Conservation (phyloP, 106 monocot genomes). For the Dendrobium catenatum region DNA sequence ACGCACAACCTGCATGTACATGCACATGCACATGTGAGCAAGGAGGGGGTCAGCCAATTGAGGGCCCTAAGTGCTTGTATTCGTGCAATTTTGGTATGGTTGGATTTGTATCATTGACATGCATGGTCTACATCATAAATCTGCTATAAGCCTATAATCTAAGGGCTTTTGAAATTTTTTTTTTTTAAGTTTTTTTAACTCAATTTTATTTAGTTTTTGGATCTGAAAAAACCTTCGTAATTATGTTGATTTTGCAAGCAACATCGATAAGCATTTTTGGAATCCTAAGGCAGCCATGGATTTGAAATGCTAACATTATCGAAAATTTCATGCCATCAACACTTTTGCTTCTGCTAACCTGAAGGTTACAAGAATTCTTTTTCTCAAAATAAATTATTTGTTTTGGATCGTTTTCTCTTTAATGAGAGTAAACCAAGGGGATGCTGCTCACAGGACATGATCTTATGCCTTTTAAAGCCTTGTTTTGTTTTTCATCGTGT, state of each 20-base stretch:
- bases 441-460: neutral
- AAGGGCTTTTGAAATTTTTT: neutral
- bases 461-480: neutral
- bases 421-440: neutral
- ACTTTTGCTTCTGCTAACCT: neutral
- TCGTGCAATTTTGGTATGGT: too few species aligned
- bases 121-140: neutral
- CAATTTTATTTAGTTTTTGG: neutral
- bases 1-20: too few species aligned
- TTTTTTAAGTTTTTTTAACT: neutral
- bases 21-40: too few species aligned
- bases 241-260: too few species aligned
- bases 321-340: too few species aligned
- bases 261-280: too few species aligned
- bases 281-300: too few species aligned
- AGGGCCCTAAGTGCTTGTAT: too few species aligned
- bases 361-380: neutral
- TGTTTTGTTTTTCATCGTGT: neutral
- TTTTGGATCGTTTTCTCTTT: neutral
- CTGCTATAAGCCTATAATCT: neutral
- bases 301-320: too few species aligned
- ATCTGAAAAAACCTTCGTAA: too few species aligned
- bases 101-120: too few species aligned
- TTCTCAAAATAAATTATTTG: neutral
- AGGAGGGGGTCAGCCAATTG: too few species aligned